Base-by-base conservation (phyloP, 225 moss, liverwort and hornwort genomes). In the Sphagnum tenellum region DNA sequence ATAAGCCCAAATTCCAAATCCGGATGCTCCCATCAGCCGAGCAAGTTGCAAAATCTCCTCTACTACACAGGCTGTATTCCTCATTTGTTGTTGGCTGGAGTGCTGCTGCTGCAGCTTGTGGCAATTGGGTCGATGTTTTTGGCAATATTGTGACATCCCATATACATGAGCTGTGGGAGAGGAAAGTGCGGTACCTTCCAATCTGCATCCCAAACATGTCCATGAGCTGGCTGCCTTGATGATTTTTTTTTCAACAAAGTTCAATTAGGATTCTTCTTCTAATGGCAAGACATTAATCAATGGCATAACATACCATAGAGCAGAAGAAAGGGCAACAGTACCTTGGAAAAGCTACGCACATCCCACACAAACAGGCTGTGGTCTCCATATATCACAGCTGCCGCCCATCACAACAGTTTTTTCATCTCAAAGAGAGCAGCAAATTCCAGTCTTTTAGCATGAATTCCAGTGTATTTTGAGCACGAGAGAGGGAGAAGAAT, bases 361-460 rank as follows among this genome's bases (percentile, higher is more conserved):
- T 87, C 87, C 89, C 89, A 90, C 45, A 90, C 75, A 45, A 90
- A 64, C 46, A 90, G 82, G 68, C 84, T 90, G 65, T 90, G 89
- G 64, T 90, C 89, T 75, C 75, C 77, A 52, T 90, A 90, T 72
- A 90, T 85, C 6, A 90, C 89, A 84, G 82, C 89, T 90, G 78
- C 78, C 29, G 29, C 29, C 29, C 29, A 29, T 29, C 29, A 29
- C 29, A 29, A 29, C 29, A 29, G 29, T 29, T 29, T 0, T 29
- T 29, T 29, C 29, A 29, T 29, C 29, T 29, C 29, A 29, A 29
- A 29, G 29, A 29, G 29, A 29, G 29, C 29, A 29, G 29, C 29
- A 29, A 29, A 29, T 29, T 29, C 29, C 29, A 29, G 29, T 29
- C 29, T 29, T 29, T 29, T 29, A 29, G 29, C 29, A 29, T 29